phyloP scores from a whole-genome alignment of 768 basidiomycete genomes.

The Rhizopogon vesiculosus region DNA sequence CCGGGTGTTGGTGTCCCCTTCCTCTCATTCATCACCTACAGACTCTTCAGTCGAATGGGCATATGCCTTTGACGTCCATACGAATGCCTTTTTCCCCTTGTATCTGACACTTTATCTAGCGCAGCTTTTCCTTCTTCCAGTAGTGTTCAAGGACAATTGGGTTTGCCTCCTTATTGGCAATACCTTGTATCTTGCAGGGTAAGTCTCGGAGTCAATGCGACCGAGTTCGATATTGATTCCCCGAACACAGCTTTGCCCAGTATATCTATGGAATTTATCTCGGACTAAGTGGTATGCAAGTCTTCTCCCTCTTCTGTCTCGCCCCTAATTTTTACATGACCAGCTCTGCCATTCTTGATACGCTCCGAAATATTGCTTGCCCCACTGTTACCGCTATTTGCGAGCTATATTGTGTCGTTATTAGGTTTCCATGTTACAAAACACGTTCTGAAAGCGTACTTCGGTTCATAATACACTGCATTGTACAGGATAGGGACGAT shows the following conservation, averaged over 20 bases:
- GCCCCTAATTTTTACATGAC: constrained; percentile 10
- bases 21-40: constrained; percentile 66
- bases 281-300: constrained; percentile 65
- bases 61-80: constrained; percentile 96
- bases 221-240: constrained; percentile 4
- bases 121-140: constrained; percentile 80
- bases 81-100: constrained; percentile 93
- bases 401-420: constrained; percentile 79
- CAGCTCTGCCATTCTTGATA: constrained; percentile 91
- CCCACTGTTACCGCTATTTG: constrained; percentile 83
- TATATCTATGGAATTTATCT: constrained; percentile 91
- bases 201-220: constrained; percentile 7
- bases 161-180: constrained; percentile 93
- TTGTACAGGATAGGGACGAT: not conserved
- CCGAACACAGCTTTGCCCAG: constrained; percentile 70
- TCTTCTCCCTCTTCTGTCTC: not conserved
- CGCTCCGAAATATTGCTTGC: constrained; percentile 88
- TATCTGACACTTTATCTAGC: constrained; percentile 88
- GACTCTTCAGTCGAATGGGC: constrained; percentile 83
- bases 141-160: constrained; percentile 85
- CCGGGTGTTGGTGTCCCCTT: constrained; percentile 61
- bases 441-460: constrained; percentile 77
- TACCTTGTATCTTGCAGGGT: constrained; percentile 73
- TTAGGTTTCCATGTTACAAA: constrained; percentile 90
- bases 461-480: constrained; percentile 40